Conservation (phyloP, 495 filamentous ascomycete genomes). For the Penicillium psychrofluorescens region DNA sequence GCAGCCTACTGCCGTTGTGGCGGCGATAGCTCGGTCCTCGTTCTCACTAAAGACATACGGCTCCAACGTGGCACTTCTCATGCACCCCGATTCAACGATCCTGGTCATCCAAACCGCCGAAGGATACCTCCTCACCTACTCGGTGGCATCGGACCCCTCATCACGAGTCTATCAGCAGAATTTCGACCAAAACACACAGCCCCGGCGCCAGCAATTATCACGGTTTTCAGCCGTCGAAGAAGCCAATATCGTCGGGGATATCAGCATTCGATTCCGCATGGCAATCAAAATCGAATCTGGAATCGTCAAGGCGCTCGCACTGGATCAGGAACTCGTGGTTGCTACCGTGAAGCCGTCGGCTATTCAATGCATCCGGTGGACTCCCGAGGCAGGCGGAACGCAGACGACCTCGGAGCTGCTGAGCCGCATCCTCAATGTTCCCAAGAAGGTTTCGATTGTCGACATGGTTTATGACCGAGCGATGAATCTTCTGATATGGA, state of each 20-base stretch:
- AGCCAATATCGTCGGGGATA: constrained; percentile 73
- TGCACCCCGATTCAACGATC: constrained; percentile 87
- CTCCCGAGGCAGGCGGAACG: constrained; percentile 66
- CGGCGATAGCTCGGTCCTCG: constrained; percentile 72
- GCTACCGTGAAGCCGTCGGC: constrained; percentile 90
- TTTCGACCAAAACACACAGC: constrained; percentile 61
- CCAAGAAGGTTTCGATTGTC: constrained; percentile 62
- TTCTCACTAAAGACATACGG: constrained; percentile 79
- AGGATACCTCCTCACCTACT: constrained; percentile 91
- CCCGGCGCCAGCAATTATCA: constrained; percentile 64
- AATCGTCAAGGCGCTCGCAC: constrained; percentile 75
- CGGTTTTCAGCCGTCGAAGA: constrained; percentile 55
- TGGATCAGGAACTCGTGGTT: constrained; percentile 90
- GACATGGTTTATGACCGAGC: constrained; percentile 96
- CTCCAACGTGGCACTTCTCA: constrained; percentile 69
- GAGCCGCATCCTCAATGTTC: constrained; percentile 76
- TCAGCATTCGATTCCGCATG: constrained; percentile 90
- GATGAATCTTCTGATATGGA: constrained; percentile 95
- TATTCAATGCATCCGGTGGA: constrained; percentile 94
- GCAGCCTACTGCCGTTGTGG: constrained; percentile 84
- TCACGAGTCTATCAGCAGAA: constrained; percentile 77
- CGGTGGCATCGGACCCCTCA: constrained; percentile 75
- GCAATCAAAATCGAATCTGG: constrained; percentile 97
- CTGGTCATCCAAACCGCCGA: constrained; percentile 84
- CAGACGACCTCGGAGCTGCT: constrained; percentile 90